Conservation (phyloP, 345 rosid genomes). For the Eucalyptus paniculata region DNA sequence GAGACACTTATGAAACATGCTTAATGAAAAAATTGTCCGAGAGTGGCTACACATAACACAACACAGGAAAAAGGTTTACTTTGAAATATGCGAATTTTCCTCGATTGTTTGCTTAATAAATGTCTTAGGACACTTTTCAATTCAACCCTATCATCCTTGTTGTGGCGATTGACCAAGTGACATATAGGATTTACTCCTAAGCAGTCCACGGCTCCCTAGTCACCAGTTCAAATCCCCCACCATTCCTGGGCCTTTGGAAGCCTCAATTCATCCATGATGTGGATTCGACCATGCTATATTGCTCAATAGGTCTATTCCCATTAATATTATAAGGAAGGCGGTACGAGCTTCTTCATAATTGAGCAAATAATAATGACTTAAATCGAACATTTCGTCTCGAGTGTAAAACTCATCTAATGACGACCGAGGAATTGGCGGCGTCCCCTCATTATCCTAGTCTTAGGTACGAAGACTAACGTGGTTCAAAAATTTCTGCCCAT, state of each 20-base stretch:
- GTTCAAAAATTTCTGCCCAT: neutral
- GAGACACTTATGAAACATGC: too few species aligned
- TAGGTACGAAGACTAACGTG: neutral
- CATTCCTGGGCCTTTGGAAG: neutral
- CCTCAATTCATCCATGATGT: fast-evolving
- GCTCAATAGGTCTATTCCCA: neutral
- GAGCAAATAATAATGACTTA: fast-evolving
- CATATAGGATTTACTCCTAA: fast-evolving
- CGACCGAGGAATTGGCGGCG: fast-evolving
- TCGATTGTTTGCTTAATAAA: too few species aligned
- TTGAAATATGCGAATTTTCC: too few species aligned
- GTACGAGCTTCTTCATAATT: fast-evolving
- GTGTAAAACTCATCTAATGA: neutral
- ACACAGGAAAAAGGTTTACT: too few species aligned
- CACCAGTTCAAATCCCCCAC: fast-evolving
- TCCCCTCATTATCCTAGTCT: neutral
- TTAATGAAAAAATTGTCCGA: too few species aligned
- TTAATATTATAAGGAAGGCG: fast-evolving
- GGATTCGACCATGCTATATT: neutral
- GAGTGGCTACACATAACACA: too few species aligned
- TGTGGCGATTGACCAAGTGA: fast-evolving
- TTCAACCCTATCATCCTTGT: neutral
- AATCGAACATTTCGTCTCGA: fast-evolving
- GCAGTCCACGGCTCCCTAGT: fast-evolving
- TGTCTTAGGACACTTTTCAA: too few species aligned